phyloP scores from a whole-genome alignment of 2,329 filamentous ascomycete genomes.

The Fusarium nanum region DNA sequence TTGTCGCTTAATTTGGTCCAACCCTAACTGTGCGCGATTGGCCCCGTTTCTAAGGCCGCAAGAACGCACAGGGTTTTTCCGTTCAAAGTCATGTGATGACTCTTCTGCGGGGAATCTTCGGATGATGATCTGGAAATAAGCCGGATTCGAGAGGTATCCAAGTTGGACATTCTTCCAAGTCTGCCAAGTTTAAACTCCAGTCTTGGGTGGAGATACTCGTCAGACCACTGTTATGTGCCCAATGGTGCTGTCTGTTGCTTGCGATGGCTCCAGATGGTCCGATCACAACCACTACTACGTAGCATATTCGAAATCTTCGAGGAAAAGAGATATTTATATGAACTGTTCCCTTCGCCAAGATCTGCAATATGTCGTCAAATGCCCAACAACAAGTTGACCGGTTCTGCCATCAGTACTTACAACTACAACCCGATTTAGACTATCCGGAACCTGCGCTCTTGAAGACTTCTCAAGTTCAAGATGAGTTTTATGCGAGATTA shows the following conservation, averaged over 20 bases:
- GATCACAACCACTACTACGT: conserved; percentile 12
- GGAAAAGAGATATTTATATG: background rate
- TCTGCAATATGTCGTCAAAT: conserved; percentile 31
- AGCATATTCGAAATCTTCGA: conserved; percentile 1
- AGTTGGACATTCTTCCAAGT: conserved; percentile 15
- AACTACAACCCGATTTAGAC: conserved; percentile 73
- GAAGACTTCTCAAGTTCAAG: conserved; percentile 71
- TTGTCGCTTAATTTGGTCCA: conserved; percentile 59
- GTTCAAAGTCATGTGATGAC: conserved; percentile 31
- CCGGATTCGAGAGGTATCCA: background rate
- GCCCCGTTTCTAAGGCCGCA: conserved; percentile 34
- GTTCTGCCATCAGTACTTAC: conserved; percentile 82
- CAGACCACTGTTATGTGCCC: conserved; percentile 20
- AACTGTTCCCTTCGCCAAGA: background rate
- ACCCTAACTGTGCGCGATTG: conserved; percentile 54
- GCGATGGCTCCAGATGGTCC: conserved; percentile 23
- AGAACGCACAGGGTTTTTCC: conserved; percentile 24
- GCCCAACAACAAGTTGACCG: conserved; percentile 53
- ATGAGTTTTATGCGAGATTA: conserved; percentile 72
- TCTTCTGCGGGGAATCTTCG: conserved; percentile 30
- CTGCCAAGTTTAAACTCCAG: conserved; percentile 35
- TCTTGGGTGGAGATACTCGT: conserved; percentile 38
- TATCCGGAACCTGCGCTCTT: conserved; percentile 72
- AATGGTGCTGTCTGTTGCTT: conserved; percentile 22
- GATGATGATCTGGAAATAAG: background rate